Evolutionary conservation across 108 stramenopile species (phyloP).

Genomic region (Schizochytrium sp.): DNA sequence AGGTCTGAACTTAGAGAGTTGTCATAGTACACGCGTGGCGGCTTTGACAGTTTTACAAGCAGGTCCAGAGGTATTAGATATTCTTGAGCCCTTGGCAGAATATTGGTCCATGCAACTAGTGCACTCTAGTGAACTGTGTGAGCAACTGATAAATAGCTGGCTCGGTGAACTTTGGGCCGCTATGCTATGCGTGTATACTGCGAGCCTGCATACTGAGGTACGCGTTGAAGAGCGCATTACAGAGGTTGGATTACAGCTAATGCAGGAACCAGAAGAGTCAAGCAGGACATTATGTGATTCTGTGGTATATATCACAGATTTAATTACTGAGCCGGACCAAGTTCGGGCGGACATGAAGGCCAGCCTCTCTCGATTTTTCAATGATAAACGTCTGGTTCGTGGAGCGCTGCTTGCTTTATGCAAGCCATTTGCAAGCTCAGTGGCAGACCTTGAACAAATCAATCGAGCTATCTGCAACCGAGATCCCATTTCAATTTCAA

Average conservation of each 20-base stretch:
- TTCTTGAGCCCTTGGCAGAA: constrained; percentile 7
- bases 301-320: background rate
- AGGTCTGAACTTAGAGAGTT: background rate
- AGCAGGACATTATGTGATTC: background rate
- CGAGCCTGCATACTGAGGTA: background rate
- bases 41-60: background rate
- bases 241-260: background rate
- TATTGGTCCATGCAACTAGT: constrained; percentile 42
- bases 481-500: background rate
- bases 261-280: background rate
- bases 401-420: background rate
- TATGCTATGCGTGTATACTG: background rate
- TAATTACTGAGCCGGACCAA: background rate
- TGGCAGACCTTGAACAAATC: background rate
- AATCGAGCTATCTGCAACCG: background rate
- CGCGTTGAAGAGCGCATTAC: background rate
- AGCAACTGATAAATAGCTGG: constrained; percentile 31
- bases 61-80: background rate
- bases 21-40: background rate
- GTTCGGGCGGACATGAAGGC: background rate
- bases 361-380: background rate
- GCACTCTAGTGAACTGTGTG: background rate
- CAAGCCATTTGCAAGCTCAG: constrained; percentile 1
- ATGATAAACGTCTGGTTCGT: background rate
- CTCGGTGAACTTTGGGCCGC: background rate